Percentiles rank a stretch among this genome's conserved stretches.
phyloP scores from a whole-genome alignment of 2,329 filamentous ascomycete species.

The Fusarium agapanthi region DNA sequence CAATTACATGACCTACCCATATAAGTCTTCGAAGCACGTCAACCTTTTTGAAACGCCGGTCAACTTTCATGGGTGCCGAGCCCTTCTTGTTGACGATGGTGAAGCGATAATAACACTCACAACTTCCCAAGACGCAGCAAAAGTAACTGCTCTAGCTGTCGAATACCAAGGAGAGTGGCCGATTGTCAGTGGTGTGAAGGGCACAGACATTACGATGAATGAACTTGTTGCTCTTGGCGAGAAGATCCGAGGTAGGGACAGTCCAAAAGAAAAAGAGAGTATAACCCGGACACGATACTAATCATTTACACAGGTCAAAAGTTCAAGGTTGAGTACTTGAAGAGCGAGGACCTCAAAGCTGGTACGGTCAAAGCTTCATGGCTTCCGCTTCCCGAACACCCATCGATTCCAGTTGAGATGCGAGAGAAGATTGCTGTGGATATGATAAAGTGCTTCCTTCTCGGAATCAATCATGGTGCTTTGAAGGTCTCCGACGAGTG shows the following conservation, averaged over 20 bases:
- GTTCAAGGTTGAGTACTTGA: conserved; percentile 31
- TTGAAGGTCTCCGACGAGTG: conserved; percentile 53
- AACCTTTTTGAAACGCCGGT: conserved; percentile 49
- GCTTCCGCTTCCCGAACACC: conserved; percentile 26
- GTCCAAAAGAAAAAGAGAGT: accelerated
- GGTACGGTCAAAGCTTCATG: conserved; percentile 39
- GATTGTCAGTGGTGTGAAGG: conserved; percentile 51
- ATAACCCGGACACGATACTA: not conserved
- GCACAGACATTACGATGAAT: conserved; percentile 46
- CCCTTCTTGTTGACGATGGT: conserved; percentile 52
- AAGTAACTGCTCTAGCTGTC: conserved; percentile 51
- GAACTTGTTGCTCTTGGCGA: conserved; percentile 52
- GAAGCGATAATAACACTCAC: conserved; percentile 58
- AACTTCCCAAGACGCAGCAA: conserved; percentile 53
- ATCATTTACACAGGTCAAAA: conserved; percentile 17
- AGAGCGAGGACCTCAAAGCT: conserved; percentile 30
- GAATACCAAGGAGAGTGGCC: conserved; percentile 57
- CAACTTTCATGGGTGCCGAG: conserved; percentile 53
- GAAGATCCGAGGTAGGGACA: conserved; percentile 43
- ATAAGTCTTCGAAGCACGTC: conserved; percentile 56
- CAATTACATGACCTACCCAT: conserved; percentile 63
- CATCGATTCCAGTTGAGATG: conserved; percentile 25
- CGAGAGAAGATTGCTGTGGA: conserved; percentile 8
- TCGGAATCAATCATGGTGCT: conserved; percentile 13
- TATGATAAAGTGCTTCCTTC: conserved; percentile 4